Conservation (phyloP, 1,284 basidiomycete genomes). For the Ceratobasidium sp. region DNA sequence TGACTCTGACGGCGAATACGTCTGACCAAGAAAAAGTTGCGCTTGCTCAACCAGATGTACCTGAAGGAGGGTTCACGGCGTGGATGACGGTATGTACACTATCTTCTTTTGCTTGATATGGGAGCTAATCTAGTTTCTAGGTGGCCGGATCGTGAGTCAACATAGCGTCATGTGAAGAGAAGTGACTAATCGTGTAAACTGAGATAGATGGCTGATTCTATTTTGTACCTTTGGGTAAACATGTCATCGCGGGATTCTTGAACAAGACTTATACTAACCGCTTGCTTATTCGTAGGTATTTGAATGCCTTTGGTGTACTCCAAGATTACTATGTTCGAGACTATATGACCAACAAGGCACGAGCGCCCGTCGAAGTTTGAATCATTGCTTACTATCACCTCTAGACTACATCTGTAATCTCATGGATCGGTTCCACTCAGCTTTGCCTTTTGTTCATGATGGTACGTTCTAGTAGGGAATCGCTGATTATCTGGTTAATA, state of each 20-base stretch:
- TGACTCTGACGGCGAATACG: background rate
- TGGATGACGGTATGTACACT: constrained; percentile 14
- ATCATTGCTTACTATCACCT: background rate
- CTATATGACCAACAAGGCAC: constrained; percentile 35
- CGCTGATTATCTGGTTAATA: background rate
- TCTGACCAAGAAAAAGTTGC: constrained; percentile 22
- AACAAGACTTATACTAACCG: background rate
- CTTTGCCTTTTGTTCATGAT: constrained; percentile 28
- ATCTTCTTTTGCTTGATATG: background rate
- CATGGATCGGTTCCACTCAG: constrained; percentile 38
- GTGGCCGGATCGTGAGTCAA: constrained; percentile 30
- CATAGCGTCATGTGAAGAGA: no score
- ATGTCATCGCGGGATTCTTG: no score
- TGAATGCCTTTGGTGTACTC: constrained; percentile 33
- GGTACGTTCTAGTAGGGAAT: background rate
- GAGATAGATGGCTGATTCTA: constrained; percentile 17
- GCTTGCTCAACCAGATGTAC: constrained; percentile 9
- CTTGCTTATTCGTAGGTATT: background rate
- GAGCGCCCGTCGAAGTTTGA: background rate
- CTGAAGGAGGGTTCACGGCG: constrained; percentile 34
- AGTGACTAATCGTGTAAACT: background rate
- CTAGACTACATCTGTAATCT: constrained; percentile 23
- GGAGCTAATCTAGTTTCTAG: background rate
- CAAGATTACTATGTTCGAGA: constrained; percentile 39
- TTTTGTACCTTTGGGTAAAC: constrained; percentile 40